Conservation (phyloP, 306 rosid species). For the Trifolium subterraneum region DNA sequence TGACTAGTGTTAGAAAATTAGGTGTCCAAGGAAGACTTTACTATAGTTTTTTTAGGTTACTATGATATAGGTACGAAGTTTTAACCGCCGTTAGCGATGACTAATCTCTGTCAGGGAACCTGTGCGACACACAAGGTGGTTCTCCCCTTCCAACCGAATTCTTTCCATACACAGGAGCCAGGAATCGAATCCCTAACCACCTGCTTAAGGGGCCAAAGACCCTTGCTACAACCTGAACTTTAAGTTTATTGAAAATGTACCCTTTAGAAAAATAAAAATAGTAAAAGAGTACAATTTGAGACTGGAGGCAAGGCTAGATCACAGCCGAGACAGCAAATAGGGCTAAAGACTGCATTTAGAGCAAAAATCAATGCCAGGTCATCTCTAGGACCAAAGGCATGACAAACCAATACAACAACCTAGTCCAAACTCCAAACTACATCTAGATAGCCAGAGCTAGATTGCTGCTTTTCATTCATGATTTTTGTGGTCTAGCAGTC, state of each 20-base stretch:
- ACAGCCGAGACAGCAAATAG: not conserved
- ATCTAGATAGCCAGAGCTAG: not conserved
- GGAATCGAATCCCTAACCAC: too few species aligned
- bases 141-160: too few species aligned
- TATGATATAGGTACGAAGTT: too few species aligned
- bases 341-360: not conserved
- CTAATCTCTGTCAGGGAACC: too few species aligned
- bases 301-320: not conserved
- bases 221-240: not conserved
- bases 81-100: too few species aligned
- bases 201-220: too few species aligned
- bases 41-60: not conserved
- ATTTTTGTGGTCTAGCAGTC: conserved; percentile 4
- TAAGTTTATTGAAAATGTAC: not conserved
- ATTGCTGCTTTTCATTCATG: conserved; percentile 17
- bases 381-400: not conserved
- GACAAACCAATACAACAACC: not conserved
- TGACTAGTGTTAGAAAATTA: not conserved
- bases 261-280: not conserved
- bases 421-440: not conserved
- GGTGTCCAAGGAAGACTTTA: not conserved
- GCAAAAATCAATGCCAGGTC: not conserved
- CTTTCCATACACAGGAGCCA: too few species aligned
- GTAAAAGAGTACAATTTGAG: not conserved
- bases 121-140: too few species aligned